Evolutionary conservation across 306 rosid genomes (phyloP), one percentile per base, ranked within the genome.

Genomic region (Malus sieversii): DNA sequence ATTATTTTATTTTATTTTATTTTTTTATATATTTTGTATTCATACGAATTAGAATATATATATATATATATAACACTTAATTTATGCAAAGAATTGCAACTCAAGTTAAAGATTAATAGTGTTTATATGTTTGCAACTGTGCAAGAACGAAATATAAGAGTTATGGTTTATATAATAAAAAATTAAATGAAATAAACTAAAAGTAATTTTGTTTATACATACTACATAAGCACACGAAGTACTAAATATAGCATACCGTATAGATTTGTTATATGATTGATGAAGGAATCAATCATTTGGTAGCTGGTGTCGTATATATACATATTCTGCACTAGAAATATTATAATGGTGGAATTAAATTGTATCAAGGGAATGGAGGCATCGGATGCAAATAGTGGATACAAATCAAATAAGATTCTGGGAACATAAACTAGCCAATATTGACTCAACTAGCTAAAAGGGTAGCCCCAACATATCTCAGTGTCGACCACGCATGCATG

Each of bases 381-480:
- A 82, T 85, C 76, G 35, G 75, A 79, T 76, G 73, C 74, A 59
- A 45, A 70, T 44, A 19, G 32, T 52, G 38, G 58, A 23, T 66
- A 40, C 27, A 57, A 57, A 57, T 16, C 71, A 71, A 46, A 10
- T 23, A 27, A 61, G 62, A 82, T 70, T 85, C 80, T 51, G 68
- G 44, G 72, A 75, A 44, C 16, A 70, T 35, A 16, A 18, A 13
- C 25, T 15, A 30, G 70, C 69, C 77, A 57, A 72, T 11, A 44
- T 22, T 70, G 81, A 75, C 18, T 76, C 78, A 61, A 75, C 66
- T 78, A 22, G 8, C 20, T 25, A 22, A n/a, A 6, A 10, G 5
- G 29, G 30, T 58, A 58, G 42, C n/a, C 45, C 59, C 64, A 35
- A 19, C 35, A 30, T 51, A 73, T 61, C 38, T 10, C 23, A 74